Evolutionary conservation across 106 monocot species (phyloP).

Genomic region (Allium sativum): DNA sequence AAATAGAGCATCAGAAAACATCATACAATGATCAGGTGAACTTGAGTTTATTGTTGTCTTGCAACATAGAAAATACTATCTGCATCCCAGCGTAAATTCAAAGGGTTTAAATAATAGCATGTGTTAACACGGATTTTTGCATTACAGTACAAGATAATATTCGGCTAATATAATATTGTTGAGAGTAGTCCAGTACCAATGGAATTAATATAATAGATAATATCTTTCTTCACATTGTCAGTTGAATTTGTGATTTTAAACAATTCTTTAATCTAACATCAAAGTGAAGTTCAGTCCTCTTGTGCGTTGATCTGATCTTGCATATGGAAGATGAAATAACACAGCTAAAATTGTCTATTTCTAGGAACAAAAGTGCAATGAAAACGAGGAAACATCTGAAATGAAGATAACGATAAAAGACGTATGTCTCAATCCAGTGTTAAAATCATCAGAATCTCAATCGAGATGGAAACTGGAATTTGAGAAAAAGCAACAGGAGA

Average conservation of each 20-base stretch:
- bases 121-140: background rate
- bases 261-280: too few relatives aligned
- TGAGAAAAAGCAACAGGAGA: conserved; percentile 54
- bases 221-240: too few relatives aligned
- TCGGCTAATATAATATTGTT: too few relatives aligned
- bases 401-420: conserved; percentile 26
- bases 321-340: too few relatives aligned
- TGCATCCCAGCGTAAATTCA: background rate
- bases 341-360: conserved; percentile 1
- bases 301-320: too few relatives aligned
- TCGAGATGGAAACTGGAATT: conserved; percentile 52
- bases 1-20: conserved; percentile 25
- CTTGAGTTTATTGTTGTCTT: background rate
- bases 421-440: conserved; percentile 15
- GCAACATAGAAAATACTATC: background rate
- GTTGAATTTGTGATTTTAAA: too few relatives aligned
- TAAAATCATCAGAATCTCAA: conserved; percentile 26
- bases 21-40: conserved; percentile 16
- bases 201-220: too few relatives aligned
- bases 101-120: background rate
- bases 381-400: conserved; percentile 6
- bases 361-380: conserved; percentile 20
- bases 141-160: background rate
- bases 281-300: too few relatives aligned
- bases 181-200: too few relatives aligned